Percentiles rank a stretch among this genome's conserved stretches.
Conservation (phyloP, 805 yeast genomes). For the Candida maltosa region DNA sequence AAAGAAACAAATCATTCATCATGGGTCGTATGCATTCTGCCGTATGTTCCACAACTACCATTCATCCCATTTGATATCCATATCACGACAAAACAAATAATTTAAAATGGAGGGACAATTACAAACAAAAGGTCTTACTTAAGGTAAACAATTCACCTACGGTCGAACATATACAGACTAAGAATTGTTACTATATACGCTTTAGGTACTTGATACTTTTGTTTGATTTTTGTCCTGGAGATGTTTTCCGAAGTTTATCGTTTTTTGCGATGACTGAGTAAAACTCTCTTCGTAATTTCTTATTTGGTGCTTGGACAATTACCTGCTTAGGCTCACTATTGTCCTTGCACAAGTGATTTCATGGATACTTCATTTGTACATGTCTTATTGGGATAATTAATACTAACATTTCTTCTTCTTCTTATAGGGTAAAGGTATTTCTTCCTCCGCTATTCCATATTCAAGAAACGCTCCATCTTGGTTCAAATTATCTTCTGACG, state of each 20-base stretch:
- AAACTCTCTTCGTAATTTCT: no score
- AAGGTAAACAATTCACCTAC: constrained; percentile 16
- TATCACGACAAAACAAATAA: not conserved
- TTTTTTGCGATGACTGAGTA: no score
- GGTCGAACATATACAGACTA: constrained; percentile 3
- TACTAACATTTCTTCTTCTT: constrained; percentile 39
- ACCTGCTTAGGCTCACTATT: no score
- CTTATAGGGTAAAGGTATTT: constrained; percentile 95
- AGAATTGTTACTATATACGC: constrained; percentile 13
- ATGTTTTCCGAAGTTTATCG: no score
- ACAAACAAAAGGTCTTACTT: constrained; percentile 21
- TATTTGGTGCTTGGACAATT: no score
- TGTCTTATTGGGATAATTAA: constrained; percentile 1
- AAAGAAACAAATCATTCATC: constrained; percentile 50
- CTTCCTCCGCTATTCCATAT: constrained; percentile 98
- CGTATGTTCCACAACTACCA: constrained; percentile 55
- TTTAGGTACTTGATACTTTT: constrained; percentile 13
- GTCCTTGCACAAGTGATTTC: not conserved
- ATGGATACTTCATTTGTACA: not conserved
- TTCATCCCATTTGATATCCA: no score
- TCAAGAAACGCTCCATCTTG: constrained; percentile 98
- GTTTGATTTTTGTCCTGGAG: no score
- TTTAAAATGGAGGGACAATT: not conserved
- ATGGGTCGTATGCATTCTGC: constrained; percentile 99
- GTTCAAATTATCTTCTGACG: constrained; percentile 96